Evolutionary conservation across 148 eudicot species (phyloP).

Genomic region (Polygonum maritimum): DNA sequence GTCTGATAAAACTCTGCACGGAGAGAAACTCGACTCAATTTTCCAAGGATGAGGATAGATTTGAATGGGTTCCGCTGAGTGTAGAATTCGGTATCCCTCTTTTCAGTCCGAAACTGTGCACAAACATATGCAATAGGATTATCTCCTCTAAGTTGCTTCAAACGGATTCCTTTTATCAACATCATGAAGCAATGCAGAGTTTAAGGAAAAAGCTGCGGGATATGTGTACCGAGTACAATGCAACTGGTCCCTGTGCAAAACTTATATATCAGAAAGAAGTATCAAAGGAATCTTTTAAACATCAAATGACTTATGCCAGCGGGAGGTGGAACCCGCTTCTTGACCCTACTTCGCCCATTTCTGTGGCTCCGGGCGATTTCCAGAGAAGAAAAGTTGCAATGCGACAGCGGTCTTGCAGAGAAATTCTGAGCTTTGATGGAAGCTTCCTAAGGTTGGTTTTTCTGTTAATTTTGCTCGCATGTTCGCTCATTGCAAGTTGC

Average conservation of each 20-base stretch:
- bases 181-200: slow-evolving; percentile 81
- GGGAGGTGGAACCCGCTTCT: slow-evolving; percentile 89
- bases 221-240: slow-evolving; percentile 62
- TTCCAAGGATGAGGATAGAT: slow-evolving; percentile 47
- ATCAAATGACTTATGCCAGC: slow-evolving; percentile 86
- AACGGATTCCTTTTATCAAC: slow-evolving; percentile 50
- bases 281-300: slow-evolving; percentile 42
- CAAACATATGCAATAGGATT: slow-evolving; percentile 67
- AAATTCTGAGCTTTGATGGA: slow-evolving; percentile 90
- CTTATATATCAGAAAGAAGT: slow-evolving; percentile 72
- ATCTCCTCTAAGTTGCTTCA: slow-evolving; percentile 76
- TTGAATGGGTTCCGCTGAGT: slow-evolving; percentile 89
- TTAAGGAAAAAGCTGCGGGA: slow-evolving; percentile 64
- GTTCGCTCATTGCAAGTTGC: background rate
- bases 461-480: background rate
- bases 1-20: slow-evolving; percentile 59
- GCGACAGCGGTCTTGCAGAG: slow-evolving; percentile 64
- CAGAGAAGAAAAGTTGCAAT: slow-evolving; percentile 51
- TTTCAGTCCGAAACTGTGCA: slow-evolving; percentile 86
- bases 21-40: slow-evolving; percentile 39
- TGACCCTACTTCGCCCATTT: slow-evolving; percentile 89
- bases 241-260: slow-evolving; percentile 77
- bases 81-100: slow-evolving; percentile 88
- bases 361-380: slow-evolving; percentile 52
- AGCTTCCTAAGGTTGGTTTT: slow-evolving; percentile 56